Evolutionary conservation across 2,329 filamentous ascomycete species (phyloP).

Genomic region (Sporothrix brunneoviolacea): DNA sequence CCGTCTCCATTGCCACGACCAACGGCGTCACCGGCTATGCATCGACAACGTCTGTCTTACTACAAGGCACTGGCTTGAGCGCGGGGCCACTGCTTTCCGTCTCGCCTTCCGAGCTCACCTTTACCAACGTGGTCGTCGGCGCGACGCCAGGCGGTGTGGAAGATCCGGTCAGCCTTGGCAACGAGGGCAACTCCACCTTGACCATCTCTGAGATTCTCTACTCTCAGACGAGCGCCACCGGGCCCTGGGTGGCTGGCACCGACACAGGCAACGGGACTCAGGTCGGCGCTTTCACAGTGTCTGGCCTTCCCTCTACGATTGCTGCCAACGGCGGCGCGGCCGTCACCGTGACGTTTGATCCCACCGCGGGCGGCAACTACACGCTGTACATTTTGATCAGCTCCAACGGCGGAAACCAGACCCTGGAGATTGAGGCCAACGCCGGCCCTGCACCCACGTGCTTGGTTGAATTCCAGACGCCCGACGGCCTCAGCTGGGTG

Average conservation of each 20-base stretch:
- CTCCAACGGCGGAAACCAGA: conserved; percentile 42
- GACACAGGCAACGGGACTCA: conserved; percentile 26
- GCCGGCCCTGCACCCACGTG: conserved; percentile 44
- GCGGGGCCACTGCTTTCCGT: conserved; percentile 38
- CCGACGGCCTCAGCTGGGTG: conserved; percentile 45
- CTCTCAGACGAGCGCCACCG: conserved; percentile 36
- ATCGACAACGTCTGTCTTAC: conserved; percentile 36
- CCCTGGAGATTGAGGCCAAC: conserved; percentile 41
- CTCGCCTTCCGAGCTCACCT: conserved; percentile 41
- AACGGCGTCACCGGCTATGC: conserved; percentile 42
- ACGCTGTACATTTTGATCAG: conserved; percentile 40
- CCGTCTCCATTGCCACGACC: conserved; percentile 41
- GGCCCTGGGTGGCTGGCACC: conserved; percentile 35
- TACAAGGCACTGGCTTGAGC: conserved; percentile 45
- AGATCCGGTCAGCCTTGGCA: conserved; percentile 41
- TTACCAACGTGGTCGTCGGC: conserved; percentile 42
- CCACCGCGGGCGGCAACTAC: conserved; percentile 40
- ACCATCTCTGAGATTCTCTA: conserved; percentile 38
- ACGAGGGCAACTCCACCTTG: conserved; percentile 41
- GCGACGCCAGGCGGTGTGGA: conserved; percentile 30
- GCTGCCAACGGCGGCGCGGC: conserved; percentile 32
- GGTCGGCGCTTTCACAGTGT: conserved; percentile 43
- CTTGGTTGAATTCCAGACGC: conserved; percentile 48
- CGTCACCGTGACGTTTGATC: conserved; percentile 42
- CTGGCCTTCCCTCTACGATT: conserved; percentile 39